Conservation (phyloP, 1,284 basidiomycete genomes). For the Cutaneotrichosporon cyanovorans region DNA sequence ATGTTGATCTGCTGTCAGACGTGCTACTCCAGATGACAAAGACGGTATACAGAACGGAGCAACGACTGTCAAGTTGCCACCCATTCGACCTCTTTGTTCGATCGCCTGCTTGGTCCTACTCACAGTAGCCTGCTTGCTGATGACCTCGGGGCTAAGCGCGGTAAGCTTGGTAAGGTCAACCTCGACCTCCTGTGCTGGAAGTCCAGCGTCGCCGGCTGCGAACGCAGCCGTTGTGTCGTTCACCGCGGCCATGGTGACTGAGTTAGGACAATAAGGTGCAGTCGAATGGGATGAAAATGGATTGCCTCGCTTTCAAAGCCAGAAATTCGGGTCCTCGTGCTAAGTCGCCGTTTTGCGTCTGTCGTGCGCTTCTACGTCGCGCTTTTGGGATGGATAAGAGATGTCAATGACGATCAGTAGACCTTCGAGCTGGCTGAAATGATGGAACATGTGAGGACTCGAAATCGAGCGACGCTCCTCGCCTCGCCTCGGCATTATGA, state of each 20-base stretch:
- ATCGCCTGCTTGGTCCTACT: conserved; percentile 9
- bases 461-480: too few species aligned
- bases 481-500: conserved; percentile 2
- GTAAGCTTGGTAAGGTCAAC: conserved; percentile 74
- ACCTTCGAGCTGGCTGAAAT: background rate
- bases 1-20: conserved; percentile 37
- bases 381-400: background rate
- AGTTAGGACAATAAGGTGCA: background rate
- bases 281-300: background rate
- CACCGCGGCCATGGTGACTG: conserved; percentile 15
- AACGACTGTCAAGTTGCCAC: conserved; percentile 1
- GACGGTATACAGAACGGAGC: background rate
- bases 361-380: background rate
- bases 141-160: conserved; percentile 90
- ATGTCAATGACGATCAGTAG: background rate
- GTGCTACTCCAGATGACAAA: background rate
- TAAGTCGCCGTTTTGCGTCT: background rate
- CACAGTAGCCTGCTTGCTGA: conserved; percentile 82
- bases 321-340: background rate
- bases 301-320: too few species aligned
- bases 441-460: background rate
- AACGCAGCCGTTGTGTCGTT: conserved; percentile 34
- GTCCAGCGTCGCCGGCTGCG: conserved; percentile 14
- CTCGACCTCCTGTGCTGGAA: conserved; percentile 48
- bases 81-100: background rate